Evolutionary conservation across 495 filamentous ascomycete species (phyloP).

Genomic region (Parachaetomium inaequale): DNA sequence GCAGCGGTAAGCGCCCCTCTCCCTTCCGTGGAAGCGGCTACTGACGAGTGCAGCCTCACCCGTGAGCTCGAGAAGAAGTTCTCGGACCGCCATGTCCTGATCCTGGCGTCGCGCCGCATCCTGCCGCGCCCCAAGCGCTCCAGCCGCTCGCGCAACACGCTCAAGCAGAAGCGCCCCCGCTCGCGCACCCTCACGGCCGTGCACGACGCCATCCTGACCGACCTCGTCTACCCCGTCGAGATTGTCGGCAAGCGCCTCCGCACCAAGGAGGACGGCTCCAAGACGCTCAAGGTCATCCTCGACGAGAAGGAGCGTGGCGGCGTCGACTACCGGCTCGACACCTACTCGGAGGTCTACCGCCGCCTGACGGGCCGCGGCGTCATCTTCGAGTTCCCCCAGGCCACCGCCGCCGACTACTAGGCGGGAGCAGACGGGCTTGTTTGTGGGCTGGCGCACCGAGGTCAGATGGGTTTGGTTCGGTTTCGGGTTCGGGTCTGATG

Average conservation of each 20-base stretch:
- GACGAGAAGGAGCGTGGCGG: constrained; percentile 99
- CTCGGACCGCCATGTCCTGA: constrained; percentile 98
- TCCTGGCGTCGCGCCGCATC: constrained; percentile 97
- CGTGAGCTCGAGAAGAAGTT: constrained; percentile 99
- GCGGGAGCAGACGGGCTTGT: constrained; percentile 19
- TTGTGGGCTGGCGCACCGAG: constrained; percentile 26
- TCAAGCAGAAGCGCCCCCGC: constrained; percentile 96
- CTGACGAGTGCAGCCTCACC: constrained; percentile 68
- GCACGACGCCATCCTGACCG: constrained; percentile 91
- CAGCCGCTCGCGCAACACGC: constrained; percentile 85
- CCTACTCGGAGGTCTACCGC: constrained; percentile 98
- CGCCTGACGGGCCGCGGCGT: constrained; percentile 91
- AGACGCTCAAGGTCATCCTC: constrained; percentile 95
- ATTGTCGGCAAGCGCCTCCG: constrained; percentile 97
- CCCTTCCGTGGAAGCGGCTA: not conserved
- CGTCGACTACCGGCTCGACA: constrained; percentile 97
- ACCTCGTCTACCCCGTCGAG: constrained; percentile 99
- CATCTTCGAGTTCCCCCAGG: constrained; percentile 95
- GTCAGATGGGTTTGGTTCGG: constrained; percentile 33
- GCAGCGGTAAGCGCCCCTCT: constrained; percentile 73
- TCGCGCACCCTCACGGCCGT: constrained; percentile 96
- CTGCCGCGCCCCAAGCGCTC: constrained; percentile 96
- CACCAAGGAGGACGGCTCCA: constrained; percentile 95
- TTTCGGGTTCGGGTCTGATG: constrained; percentile 33
- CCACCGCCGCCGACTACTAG: constrained; percentile 71